phyloP scores from a whole-genome alignment of 352 stramenopile species.

The Globisporangium cederbergense region DNA sequence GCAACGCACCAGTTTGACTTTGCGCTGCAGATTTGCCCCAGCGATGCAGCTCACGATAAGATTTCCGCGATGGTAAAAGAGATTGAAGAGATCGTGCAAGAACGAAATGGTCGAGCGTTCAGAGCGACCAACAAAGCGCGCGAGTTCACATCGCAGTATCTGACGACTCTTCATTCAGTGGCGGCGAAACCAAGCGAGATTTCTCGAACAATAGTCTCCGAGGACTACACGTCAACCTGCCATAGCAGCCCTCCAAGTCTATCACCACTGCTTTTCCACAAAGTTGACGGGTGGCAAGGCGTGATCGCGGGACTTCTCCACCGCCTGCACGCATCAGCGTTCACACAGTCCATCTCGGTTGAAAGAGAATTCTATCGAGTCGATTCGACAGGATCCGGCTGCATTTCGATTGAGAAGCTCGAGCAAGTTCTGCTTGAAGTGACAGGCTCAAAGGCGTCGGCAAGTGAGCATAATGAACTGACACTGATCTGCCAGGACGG shows the following conservation, averaged over 20 bases:
- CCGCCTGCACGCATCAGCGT: constrained; percentile 27
- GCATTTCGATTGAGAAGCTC: constrained; percentile 24
- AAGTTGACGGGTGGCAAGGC: constrained; percentile 35
- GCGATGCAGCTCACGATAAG: constrained; percentile 15
- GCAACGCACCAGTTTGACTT: constrained; percentile 41
- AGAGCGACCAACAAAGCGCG: constrained; percentile 29
- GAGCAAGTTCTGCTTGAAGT: constrained; percentile 15
- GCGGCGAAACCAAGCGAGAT: background rate
- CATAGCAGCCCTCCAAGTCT: background rate
- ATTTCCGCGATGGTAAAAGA: constrained; percentile 38
- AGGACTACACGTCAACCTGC: constrained; percentile 25
- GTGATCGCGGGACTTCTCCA: constrained; percentile 39
- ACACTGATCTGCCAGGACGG: constrained; percentile 20
- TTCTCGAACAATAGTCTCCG: constrained; percentile 4
- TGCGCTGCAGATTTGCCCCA: constrained; percentile 21
- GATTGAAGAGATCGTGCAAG: constrained; percentile 36
- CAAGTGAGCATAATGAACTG: constrained; percentile 25
- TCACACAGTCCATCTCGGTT: constrained; percentile 19
- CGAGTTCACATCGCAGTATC: constrained; percentile 45
- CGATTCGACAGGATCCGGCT: constrained; percentile 15
- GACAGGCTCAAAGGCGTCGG: constrained; percentile 18
- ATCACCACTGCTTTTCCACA: constrained; percentile 30
- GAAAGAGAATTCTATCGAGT: constrained; percentile 23
- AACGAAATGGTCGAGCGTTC: constrained; percentile 32
- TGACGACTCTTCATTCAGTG: constrained; percentile 33